Evolutionary conservation across 2,329 filamentous ascomycete genomes (phyloP), one percentile per base, ranked within the genome.

Genomic region (Sarocladium oryzae): DNA sequence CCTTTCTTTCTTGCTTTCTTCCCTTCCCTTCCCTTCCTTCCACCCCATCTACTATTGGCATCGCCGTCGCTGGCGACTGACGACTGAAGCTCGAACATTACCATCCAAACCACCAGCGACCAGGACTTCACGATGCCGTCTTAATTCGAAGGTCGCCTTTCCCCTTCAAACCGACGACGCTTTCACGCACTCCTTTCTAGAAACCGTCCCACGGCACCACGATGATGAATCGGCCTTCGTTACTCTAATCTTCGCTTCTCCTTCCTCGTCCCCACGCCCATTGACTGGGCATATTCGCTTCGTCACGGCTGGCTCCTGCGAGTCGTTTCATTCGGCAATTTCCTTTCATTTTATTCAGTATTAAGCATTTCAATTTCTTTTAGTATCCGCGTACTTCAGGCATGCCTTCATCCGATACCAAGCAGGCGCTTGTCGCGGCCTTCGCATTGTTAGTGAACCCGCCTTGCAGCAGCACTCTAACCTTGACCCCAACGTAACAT

Each of bases 381-480:
- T 51, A 18, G 36, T 45, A 7, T 35, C 36, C 11, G 28, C 16
- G n/a, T n/a, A n/a, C 6, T 32, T 6, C 20, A 15, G 20, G 53
- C 61, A 79, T 80, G 76, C 70, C 71, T 54, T 64, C 67, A 55
- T 61, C 70, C 55, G 70, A 63, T 59, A 66, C 68, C 56, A 66
- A 66, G 33, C 72, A 77, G 70, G 72, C 73, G 58, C 66, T 80
- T 55, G 64, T 76, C 62, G 75, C 75, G 55, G 74, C 76, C 56
- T 80, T 81, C 61, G 66, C 69, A 53, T 81, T 81, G 77, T 79
- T 36, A 70, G 76, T 73, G 21, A 11, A 24, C 18, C 28, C 36
- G 36, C 16, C 36, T 11, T 32, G 9, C 18, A 13, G 8, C 16
- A 40, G 13, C 33, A 36, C 7, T n/a, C 15, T n/a, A n/a, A n/a